A percentile compares a stretch with the other conserved stretches of the same genome.
Evolutionary conservation across 176 grass and related monocot genomes (phyloP).

Genomic region (Otatea glauca): DNA sequence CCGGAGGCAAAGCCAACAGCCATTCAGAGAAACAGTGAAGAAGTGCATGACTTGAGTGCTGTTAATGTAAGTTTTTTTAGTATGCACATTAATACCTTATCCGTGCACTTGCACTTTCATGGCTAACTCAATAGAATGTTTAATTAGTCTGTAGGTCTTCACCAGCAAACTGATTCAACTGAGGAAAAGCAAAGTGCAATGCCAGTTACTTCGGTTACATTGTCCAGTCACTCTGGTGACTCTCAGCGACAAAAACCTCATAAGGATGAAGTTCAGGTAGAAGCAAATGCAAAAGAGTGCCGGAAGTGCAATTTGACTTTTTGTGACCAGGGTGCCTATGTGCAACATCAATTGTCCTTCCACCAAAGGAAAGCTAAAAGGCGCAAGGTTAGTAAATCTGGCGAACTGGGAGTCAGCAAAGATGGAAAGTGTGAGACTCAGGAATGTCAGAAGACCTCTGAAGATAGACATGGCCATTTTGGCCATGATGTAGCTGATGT

Average conservation of each 20-base stretch:
- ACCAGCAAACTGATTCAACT: conserved; percentile 47
- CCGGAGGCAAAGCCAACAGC: conserved; percentile 40
- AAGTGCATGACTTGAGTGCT: conserved; percentile 39
- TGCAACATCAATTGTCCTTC: conserved; percentile 79
- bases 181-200: conserved; percentile 50
- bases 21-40: conserved; percentile 44
- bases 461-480: conserved; percentile 53
- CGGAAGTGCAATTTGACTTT: conserved; percentile 70
- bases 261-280: conserved; percentile 49
- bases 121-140: conserved; percentile 36
- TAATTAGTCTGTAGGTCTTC: conserved; percentile 54
- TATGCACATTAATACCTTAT: conserved; percentile 40
- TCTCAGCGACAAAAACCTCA: conserved; percentile 48
- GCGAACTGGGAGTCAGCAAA: conserved; percentile 46
- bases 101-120: conserved; percentile 6
- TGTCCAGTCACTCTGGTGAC: conserved; percentile 36
- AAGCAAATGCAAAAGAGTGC: conserved; percentile 50
- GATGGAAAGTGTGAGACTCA: conserved; percentile 67
- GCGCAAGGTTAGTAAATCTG: conserved; percentile 53
- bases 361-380: conserved; percentile 85
- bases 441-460: conserved; percentile 65
- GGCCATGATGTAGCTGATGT: conserved; percentile 54
- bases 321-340: conserved; percentile 64
- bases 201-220: conserved; percentile 37
- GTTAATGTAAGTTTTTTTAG: conserved; percentile 60